Evolutionary conservation across 306 rosid species (phyloP).

Genomic region (Vigna radiata): DNA sequence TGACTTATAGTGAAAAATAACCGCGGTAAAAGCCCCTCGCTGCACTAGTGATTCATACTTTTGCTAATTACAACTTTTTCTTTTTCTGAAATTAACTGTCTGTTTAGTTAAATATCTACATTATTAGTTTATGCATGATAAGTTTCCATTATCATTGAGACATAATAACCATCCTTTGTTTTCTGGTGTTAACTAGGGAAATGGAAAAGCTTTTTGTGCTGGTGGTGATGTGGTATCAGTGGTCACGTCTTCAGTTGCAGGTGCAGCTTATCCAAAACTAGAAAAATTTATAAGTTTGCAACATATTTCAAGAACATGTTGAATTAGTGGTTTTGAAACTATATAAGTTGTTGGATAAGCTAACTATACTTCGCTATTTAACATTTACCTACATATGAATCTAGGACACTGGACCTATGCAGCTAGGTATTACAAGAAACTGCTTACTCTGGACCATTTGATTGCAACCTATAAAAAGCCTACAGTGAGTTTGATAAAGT

Average conservation of each 20-base stretch:
- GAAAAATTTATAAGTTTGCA: neutral
- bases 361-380: neutral
- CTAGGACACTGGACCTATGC: constrained; percentile 47
- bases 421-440: constrained; percentile 25
- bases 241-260: neutral
- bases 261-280: neutral
- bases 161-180: too few relatives aligned
- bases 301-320: neutral
- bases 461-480: constrained; percentile 45
- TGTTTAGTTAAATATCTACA: too few relatives aligned
- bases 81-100: too few relatives aligned
- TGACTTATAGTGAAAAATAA: too few relatives aligned
- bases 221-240: constrained; percentile 37
- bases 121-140: too few relatives aligned
- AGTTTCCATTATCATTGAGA: too few relatives aligned
- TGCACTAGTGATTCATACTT: too few relatives aligned
- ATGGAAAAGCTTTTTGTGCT: constrained; percentile 34
- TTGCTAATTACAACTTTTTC: too few relatives aligned
- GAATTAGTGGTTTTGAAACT: neutral
- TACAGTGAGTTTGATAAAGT: neutral
- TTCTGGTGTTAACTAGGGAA: constrained; percentile 28
- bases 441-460: constrained; percentile 22
- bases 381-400: neutral
- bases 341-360: neutral
- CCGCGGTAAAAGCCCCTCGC: too few relatives aligned